A percentile compares a stretch with the other conserved stretches of the same genome.
Conservation (phyloP, 495 filamentous ascomycete species). For the Tuber brumale region DNA sequence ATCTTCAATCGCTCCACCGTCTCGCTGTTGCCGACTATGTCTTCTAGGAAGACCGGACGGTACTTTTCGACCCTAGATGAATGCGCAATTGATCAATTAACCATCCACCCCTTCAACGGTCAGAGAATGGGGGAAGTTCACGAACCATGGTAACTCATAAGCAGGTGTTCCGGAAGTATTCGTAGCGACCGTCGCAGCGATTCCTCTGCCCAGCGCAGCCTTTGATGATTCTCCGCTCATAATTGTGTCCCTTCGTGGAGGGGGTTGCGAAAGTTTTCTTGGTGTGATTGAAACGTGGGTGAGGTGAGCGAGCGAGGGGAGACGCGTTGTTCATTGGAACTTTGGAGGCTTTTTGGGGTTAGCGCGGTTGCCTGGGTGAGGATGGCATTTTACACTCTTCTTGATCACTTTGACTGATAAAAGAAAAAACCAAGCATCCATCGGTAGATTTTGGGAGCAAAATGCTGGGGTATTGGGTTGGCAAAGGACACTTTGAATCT, state of each 20-base stretch:
- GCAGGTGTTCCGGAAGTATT: conserved; percentile 53
- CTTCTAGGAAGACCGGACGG: conserved; percentile 84
- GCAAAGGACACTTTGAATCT: too few species aligned
- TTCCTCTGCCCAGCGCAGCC: conserved; percentile 48
- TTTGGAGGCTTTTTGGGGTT: background rate
- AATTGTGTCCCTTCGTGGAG: background rate
- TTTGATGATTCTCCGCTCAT: conserved; percentile 69
- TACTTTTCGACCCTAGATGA: conserved; percentile 91
- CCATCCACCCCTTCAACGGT: conserved; percentile 7
- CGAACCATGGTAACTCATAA: conserved; percentile 90
- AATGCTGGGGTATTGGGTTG: too few species aligned
- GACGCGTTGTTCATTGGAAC: background rate
- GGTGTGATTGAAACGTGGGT: background rate
- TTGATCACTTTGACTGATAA: too few species aligned
- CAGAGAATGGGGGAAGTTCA: conserved; percentile 15
- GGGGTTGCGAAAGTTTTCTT: background rate
- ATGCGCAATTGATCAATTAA: conserved; percentile 7
- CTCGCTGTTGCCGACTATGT: conserved; percentile 95
- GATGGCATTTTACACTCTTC: too few species aligned
- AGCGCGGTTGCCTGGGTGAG: background rate
- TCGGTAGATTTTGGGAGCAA: too few species aligned
- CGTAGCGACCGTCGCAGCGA: background rate
- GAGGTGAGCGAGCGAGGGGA: background rate
- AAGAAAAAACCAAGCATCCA: too few species aligned
- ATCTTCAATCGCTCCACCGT: conserved; percentile 97